These are phyloP conservation scores for Aureobasidium sp. DNA, from an alignment of 2,329 filamentous ascomycete genomes.

Conservation along the genomic window DNA sequence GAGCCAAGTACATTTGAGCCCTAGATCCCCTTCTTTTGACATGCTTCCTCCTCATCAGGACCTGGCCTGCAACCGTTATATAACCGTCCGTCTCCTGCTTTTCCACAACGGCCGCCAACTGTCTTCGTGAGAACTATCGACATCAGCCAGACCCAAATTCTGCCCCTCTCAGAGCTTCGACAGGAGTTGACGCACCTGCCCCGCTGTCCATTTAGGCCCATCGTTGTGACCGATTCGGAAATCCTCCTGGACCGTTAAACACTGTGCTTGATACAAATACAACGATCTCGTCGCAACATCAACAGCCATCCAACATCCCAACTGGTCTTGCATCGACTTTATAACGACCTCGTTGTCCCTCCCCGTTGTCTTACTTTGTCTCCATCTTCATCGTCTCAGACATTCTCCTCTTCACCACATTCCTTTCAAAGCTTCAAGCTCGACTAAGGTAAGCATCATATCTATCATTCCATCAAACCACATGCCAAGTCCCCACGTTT, in stretches of 20 bases:
- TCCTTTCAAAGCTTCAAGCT: constrained; percentile 10
- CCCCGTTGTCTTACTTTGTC: constrained; percentile 12
- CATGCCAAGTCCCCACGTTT: background rate
- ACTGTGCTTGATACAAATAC: constrained; percentile 11
- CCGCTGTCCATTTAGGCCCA: constrained; percentile 12
- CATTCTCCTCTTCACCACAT: background rate
- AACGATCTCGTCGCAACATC: constrained; percentile 11
- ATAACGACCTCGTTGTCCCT: constrained; percentile 13
- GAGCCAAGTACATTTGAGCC: constrained; percentile 10
- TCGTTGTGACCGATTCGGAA: constrained; percentile 11
- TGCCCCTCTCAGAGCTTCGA: constrained; percentile 7
- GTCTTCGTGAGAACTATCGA: constrained; percentile 8
- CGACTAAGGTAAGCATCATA: constrained; percentile 7
- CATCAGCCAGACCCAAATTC: constrained; percentile 2
- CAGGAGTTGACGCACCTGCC: constrained; percentile 10
- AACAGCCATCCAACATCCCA: constrained; percentile 12
- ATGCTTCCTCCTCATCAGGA: constrained; percentile 4
- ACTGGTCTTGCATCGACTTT: constrained; percentile 11
- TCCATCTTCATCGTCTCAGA: background rate
- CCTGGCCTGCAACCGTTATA: constrained; percentile 10
- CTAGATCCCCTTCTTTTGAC: constrained; percentile 7
- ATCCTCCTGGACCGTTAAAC: constrained; percentile 8
- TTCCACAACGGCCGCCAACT: constrained; percentile 11
- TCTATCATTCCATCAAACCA: background rate
- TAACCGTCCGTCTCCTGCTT: constrained; percentile 12